phyloP scores from a whole-genome alignment of 2,329 filamentous ascomycete genomes.

The Mycocentrospora acerina region DNA sequence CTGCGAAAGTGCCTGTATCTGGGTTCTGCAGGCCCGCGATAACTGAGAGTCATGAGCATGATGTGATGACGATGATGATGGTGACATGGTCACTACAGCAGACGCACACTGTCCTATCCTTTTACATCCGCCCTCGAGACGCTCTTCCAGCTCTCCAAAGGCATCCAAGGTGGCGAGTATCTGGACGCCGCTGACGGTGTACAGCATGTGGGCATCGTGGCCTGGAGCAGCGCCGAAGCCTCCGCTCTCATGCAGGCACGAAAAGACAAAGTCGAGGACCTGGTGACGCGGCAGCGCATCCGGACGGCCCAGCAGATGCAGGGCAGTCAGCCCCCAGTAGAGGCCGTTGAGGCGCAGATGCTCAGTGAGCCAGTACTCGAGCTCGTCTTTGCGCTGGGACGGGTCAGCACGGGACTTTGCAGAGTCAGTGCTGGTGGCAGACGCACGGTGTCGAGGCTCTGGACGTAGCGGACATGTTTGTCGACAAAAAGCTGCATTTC shows the following conservation, averaged over 20 bases:
- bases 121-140: conserved; percentile 65
- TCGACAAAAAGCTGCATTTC: conserved; percentile 57
- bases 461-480: conserved; percentile 88
- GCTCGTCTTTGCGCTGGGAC: conserved; percentile 78
- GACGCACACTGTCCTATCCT: conserved; percentile 78
- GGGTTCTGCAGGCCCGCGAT: conserved; percentile 80
- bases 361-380: conserved; percentile 97
- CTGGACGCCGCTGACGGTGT: conserved; percentile 93
- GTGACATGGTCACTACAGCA: conserved; percentile 9
- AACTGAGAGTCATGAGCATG: conserved; percentile 51
- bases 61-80: not conserved
- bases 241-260: conserved; percentile 85
- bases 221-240: conserved; percentile 93
- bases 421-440: conserved; percentile 19
- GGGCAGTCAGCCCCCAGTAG: conserved; percentile 91
- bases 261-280: conserved; percentile 89
- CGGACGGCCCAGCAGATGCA: conserved; percentile 80
- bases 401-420: conserved; percentile 40
- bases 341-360: conserved; percentile 93
- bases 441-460: conserved; percentile 82
- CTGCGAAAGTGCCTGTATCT: conserved; percentile 82
- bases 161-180: conserved; percentile 86
- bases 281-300: conserved; percentile 78
- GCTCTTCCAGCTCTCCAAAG: conserved; percentile 75
- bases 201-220: conserved; percentile 95